Base-by-base conservation (phyloP, 2,329 filamentous ascomycete genomes). In the Epichloe typhina region DNA sequence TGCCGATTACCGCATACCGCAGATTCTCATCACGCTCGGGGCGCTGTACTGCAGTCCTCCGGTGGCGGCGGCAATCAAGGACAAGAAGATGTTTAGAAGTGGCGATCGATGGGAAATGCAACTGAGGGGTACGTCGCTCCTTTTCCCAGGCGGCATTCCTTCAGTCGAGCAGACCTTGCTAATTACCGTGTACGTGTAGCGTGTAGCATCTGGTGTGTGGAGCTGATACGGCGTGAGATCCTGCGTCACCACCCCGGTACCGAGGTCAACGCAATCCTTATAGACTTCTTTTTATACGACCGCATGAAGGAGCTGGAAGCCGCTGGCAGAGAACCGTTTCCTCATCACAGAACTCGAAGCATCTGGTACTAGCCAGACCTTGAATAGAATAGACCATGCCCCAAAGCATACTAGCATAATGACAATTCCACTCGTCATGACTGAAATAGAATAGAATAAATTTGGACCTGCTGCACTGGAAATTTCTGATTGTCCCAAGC, bases 241-340 rank as follows among this genome's bases (percentile, higher is more conserved):
- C 62, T 83, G 51, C 77, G 74, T 44, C 67, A 79, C 13, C 81
- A 96, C 60, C 86, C 89, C 1, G 81, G 84, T 9, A 75, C 82
- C 1, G 73, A 79, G 49, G 68, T 84, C 58, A 98, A 98, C 64
- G 90, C 93, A 26, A 88, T 97, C 39, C 67, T 98, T 59, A 93
- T 98, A 55, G 93, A 98, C 67, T 98, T 97, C 69, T 95, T 96
- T 66, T 72, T 98, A 50, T 98, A 98, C 64, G 93, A 98, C 69
- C 82, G 85, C 17, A 89, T 93, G 70, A 98, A 97, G 66, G 84
- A 88, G 62, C 66, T 86, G 63, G 91, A 97, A 66, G 72, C 69
- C 0, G 65, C 72, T 56, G 72, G 81, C 49, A 66, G 74, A 50
- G 78, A 82, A 62, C 73, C 70, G 40, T 58, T 68, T 46, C 87